Evolutionary conservation across 2,329 filamentous ascomycete species (phyloP).

Genomic region (Ampelomyces quisqualis): DNA sequence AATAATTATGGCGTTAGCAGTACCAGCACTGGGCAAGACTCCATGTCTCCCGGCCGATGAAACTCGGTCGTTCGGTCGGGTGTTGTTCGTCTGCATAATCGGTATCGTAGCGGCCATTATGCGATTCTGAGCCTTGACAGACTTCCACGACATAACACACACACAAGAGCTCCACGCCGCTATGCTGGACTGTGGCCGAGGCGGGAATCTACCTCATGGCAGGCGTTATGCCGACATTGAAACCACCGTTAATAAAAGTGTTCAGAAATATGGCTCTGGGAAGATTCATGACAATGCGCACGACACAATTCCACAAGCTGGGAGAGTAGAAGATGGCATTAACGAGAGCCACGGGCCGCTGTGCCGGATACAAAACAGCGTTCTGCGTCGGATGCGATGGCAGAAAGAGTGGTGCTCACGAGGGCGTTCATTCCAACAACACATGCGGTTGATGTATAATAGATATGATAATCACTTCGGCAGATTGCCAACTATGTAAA

Average conservation of each 20-base stretch:
- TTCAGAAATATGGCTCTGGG: conserved; percentile 14
- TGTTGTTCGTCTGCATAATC: conserved; percentile 14
- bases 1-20: conserved; percentile 18
- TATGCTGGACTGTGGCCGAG: conserved; percentile 27
- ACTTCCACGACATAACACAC: conserved; percentile 23
- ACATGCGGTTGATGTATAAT: background rate
- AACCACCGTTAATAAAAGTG: conserved; percentile 16
- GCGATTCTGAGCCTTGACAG: conserved; percentile 17
- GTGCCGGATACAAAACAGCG: background rate
- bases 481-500: too few relatives aligned
- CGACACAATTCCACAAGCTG: conserved; percentile 5
- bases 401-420: background rate
- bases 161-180: conserved; percentile 16
- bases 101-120: conserved; percentile 22
- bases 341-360: background rate
- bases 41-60: conserved; percentile 11
- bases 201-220: conserved; percentile 24
- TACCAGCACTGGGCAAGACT: conserved; percentile 20
- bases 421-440: background rate
- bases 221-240: conserved; percentile 21
- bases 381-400: background rate
- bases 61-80: conserved; percentile 11
- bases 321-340: conserved; percentile 8
- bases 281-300: conserved; percentile 11
- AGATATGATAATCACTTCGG: too few relatives aligned